A percentile compares a stretch with the other conserved stretches of the same genome.
Evolutionary conservation across 441 rosid genomes (phyloP).

Genomic region (Pelargonium myrrhifolium): DNA sequence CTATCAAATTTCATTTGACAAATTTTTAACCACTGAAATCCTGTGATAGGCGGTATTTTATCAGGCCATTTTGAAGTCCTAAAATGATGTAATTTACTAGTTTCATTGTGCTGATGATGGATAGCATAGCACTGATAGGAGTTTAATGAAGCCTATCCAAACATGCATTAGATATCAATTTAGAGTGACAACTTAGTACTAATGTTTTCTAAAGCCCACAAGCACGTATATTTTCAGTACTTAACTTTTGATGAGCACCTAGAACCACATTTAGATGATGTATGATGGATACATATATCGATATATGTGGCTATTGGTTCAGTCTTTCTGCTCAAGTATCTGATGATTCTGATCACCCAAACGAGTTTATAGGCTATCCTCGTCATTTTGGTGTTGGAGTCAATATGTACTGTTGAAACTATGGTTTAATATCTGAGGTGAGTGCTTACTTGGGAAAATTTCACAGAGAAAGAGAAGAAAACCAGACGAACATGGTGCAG

Average conservation of each 20-base stretch:
- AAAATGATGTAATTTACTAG: not conserved
- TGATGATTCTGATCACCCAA: not conserved
- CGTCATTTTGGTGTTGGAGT: not conserved
- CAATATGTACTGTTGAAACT: not conserved
- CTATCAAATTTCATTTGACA: not conserved
- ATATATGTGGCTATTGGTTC: not conserved
- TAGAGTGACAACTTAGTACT: too few relatives aligned
- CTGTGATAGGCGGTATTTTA: not conserved
- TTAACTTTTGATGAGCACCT: not conserved
- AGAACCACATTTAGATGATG: not conserved
- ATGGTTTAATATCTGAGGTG: not conserved
- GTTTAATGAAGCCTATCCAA: too few relatives aligned
- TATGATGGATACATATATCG: not conserved
- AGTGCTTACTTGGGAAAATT: slow-evolving; percentile 16
- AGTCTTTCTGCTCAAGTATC: not conserved
- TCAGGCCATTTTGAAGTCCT: not conserved
- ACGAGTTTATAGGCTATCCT: not conserved
- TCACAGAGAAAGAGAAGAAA: slow-evolving; percentile 86
- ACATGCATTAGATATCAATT: too few relatives aligned
- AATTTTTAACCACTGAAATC: not conserved
- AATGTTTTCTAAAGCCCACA: too few relatives aligned
- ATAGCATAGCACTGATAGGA: too few relatives aligned
- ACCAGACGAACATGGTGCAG: slow-evolving; percentile 55
- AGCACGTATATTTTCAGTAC: too few relatives aligned
- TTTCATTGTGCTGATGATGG: not conserved